phyloP scores from a whole-genome alignment of 208 protist species.

The Leptomonas seymouri region DNA sequence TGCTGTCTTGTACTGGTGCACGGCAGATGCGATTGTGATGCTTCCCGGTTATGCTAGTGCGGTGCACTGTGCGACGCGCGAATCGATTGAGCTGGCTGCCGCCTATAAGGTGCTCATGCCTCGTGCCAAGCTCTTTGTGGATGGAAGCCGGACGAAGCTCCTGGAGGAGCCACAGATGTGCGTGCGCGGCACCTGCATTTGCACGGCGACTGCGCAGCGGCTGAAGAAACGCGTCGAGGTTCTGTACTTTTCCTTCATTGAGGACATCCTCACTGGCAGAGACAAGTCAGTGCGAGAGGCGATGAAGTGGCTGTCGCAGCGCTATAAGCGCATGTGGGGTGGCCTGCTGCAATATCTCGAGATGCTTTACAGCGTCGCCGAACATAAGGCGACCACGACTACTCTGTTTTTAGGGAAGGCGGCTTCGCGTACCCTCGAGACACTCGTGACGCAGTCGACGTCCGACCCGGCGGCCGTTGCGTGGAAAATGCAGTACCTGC shows the following conservation, averaged over 20 bases:
- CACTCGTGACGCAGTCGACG: constrained; percentile 18
- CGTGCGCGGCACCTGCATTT: constrained; percentile 80
- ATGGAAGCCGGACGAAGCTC: constrained; percentile 21
- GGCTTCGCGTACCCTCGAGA: constrained; percentile 3
- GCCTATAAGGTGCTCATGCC: constrained; percentile 37
- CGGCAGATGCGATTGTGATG: constrained; percentile 40
- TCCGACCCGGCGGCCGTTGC: constrained; percentile 25
- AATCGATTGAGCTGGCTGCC: constrained; percentile 47
- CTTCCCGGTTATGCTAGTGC: constrained; percentile 55
- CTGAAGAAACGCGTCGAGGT: constrained; percentile 43
- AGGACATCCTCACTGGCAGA: constrained; percentile 45
- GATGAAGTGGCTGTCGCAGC: constrained; percentile 53
- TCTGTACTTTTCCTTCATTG: constrained; percentile 49
- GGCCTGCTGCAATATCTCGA: constrained; percentile 64
- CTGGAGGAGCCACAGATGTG: constrained; percentile 32
- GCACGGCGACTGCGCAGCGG: constrained; percentile 16
- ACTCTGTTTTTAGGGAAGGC: not conserved
- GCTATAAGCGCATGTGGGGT: constrained; percentile 81
- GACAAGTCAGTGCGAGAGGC: constrained; percentile 44
- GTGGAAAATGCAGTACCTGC: constrained; percentile 74
- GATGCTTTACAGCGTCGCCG: constrained; percentile 30
- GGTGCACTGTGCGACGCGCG: constrained; percentile 66
- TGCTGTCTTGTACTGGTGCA: constrained; percentile 80
- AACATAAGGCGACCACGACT: constrained; percentile 17
- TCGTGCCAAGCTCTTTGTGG: constrained; percentile 24